Base-by-base conservation (phyloP, 441 rosid genomes). In the Geranium incanum region DNA sequence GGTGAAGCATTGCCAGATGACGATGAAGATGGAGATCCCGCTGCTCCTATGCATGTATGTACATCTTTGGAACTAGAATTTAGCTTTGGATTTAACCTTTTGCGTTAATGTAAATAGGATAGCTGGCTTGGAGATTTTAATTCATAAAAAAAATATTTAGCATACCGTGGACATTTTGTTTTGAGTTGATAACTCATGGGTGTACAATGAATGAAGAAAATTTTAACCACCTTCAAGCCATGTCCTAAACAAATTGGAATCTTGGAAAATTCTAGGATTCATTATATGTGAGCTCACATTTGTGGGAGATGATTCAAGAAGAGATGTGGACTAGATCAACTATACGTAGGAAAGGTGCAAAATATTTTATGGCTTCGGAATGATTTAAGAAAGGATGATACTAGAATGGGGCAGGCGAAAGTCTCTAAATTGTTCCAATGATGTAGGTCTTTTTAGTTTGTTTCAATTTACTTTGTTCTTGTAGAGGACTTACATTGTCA, bases 1-100 rank as follows among this genome's bases (percentile, higher is more conserved):
- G 99, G 99, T 79, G 97, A 96, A 90, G 98, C 97, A 57, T 76
- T 88, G 77, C 89, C 97, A 41, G 95, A 91, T 78, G 97, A 90
- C 45, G 90, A 67, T 4, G 97, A 88, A 68, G 98, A 89, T 82
- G 97, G 92, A 72, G 87, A 77, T 81, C 72, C 91, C 57, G 84
- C 79, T 82, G 85, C 82, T 70, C 86, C 87, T 74, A 79, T 80
- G 71, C 88, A 82, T 70, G 98, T 92, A 88, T 67, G 89, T 69
- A n/a, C 69, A 38, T 23, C 69, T 70, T 79, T 66, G 67, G 66
- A 74, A 70, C 62, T 75, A 39, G 59, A 60, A 23, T 72, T 50
- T 69, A 70, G 41, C 43, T 72, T 52, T 15, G 12, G 21, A 2
- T 60, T 60, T 60, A 55, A 55, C 19, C 65, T 6, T 60, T 60